Conservation (phyloP, 2,329 filamentous ascomycete species). For the Monosporascus sp. region DNA sequence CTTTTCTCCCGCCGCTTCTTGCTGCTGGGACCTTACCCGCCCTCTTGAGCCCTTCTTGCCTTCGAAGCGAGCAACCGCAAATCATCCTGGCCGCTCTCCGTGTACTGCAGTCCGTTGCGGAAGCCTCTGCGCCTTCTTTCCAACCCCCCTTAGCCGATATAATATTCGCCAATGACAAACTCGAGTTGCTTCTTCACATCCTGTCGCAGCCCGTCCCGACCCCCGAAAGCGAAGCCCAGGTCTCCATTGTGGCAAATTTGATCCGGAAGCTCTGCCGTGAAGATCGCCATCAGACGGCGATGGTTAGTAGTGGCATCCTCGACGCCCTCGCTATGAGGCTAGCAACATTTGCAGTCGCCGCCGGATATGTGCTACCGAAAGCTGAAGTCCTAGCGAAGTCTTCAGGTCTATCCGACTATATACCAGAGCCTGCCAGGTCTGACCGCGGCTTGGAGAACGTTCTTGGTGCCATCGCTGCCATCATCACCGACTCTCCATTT, state of each 20-base stretch:
- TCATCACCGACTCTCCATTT: constrained; percentile 74
- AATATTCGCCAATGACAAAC: constrained; percentile 57
- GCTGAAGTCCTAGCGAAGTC: constrained; percentile 50
- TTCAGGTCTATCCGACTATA: constrained; percentile 48
- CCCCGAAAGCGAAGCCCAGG: constrained; percentile 53
- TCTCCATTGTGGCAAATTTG: constrained; percentile 52
- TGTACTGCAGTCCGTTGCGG: constrained; percentile 65
- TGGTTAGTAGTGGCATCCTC: constrained; percentile 68
- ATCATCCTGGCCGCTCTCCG: constrained; percentile 70
- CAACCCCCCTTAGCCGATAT: constrained; percentile 52
- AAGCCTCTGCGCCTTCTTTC: constrained; percentile 54
- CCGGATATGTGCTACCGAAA: constrained; percentile 63
- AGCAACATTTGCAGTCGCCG: constrained; percentile 62
- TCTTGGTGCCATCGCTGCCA: constrained; percentile 69
- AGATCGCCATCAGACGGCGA: constrained; percentile 62
- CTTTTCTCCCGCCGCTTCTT: constrained; percentile 71
- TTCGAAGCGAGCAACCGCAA: constrained; percentile 55
- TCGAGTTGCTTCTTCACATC: constrained; percentile 60
- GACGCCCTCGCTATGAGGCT: constrained; percentile 73
- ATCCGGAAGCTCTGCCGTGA: constrained; percentile 59
- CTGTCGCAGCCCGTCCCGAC: constrained; percentile 52
- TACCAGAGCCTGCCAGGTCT: constrained; percentile 57
- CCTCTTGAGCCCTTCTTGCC: constrained; percentile 66
- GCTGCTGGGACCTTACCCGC: constrained; percentile 61
- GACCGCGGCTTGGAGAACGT: constrained; percentile 60